Conservation (phyloP, 2,329 filamentous ascomycete genomes). For the Aaosphaeria arxii region DNA sequence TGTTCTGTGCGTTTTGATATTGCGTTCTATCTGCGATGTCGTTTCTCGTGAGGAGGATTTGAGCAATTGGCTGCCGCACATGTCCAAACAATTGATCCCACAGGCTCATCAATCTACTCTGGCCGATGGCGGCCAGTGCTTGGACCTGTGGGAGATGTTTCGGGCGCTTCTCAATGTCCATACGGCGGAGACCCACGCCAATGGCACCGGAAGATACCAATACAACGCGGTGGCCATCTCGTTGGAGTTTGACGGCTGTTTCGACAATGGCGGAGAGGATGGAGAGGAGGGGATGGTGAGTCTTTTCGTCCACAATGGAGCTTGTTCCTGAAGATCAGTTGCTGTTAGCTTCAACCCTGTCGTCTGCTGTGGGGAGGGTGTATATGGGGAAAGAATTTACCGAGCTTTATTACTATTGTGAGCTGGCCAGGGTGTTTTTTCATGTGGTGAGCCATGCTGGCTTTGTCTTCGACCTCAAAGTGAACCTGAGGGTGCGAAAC, state of each 20-base stretch:
- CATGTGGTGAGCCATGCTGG: slow-evolving; percentile 32
- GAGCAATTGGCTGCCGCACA: slow-evolving; percentile 84
- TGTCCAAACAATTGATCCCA: slow-evolving; percentile 94
- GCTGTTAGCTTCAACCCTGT: slow-evolving; percentile 28
- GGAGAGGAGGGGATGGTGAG: slow-evolving; percentile 87
- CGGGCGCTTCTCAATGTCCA: slow-evolving; percentile 83
- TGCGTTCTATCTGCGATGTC: slow-evolving; percentile 95
- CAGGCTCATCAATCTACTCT: slow-evolving; percentile 89
- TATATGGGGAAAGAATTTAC: slow-evolving; percentile 48
- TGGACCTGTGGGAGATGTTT: slow-evolving; percentile 89
- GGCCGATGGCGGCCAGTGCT: slow-evolving; percentile 91
- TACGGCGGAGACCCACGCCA: slow-evolving; percentile 84
- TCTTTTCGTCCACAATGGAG: slow-evolving; percentile 97
- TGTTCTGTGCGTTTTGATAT: slow-evolving; percentile 96
- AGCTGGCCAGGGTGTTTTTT: slow-evolving; percentile 56
- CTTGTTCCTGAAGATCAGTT: slow-evolving; percentile 68
- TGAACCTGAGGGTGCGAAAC: no score
- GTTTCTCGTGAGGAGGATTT: slow-evolving; percentile 90
- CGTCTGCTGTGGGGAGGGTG: slow-evolving; percentile 10
- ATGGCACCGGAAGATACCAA: slow-evolving; percentile 97
- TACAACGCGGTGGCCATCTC: slow-evolving; percentile 91
- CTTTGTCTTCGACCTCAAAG: neutral
- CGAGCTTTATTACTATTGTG: slow-evolving; percentile 83
- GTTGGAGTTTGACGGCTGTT: slow-evolving; percentile 80
- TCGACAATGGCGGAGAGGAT: slow-evolving; percentile 91